Conservation (phyloP, 768 basidiomycete genomes). For the Lentinula sp. region DNA sequence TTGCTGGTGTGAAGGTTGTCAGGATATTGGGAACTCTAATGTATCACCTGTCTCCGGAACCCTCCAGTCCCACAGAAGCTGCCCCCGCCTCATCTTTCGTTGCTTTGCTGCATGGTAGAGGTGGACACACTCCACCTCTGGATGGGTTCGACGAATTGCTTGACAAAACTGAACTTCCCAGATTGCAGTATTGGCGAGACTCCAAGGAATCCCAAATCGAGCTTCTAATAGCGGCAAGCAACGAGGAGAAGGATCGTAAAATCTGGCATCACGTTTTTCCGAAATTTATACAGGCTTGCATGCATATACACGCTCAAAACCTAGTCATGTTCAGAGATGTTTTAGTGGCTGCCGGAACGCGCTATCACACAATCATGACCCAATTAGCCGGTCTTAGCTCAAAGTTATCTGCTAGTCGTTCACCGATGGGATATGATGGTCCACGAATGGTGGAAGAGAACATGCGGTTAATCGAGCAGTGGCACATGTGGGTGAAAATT, state of each 20-base stretch:
- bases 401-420: slow-evolving; percentile 43
- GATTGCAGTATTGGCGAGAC: slow-evolving; percentile 63
- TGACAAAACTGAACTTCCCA: slow-evolving; percentile 50
- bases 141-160: slow-evolving; percentile 63
- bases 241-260: slow-evolving; percentile 56
- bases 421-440: slow-evolving; percentile 12
- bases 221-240: slow-evolving; percentile 68
- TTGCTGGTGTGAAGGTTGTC: slow-evolving; percentile 58
- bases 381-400: slow-evolving; percentile 68
- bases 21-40: slow-evolving; percentile 49
- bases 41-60: slow-evolving; percentile 33
- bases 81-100: slow-evolving; percentile 33
- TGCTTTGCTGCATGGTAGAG: slow-evolving; percentile 48
- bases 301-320: slow-evolving; percentile 40
- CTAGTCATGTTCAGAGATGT: slow-evolving; percentile 53
- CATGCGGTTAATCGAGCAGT: slow-evolving; percentile 60
- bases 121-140: slow-evolving; percentile 39
- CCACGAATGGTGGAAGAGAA: slow-evolving; percentile 20
- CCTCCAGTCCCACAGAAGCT: slow-evolving; percentile 19
- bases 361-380: slow-evolving; percentile 68
- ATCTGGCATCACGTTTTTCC: slow-evolving; percentile 76
- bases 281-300: slow-evolving; percentile 49
- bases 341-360: slow-evolving; percentile 59
- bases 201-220: slow-evolving; percentile 49
- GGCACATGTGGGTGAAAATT: slow-evolving; percentile 79